Base-by-base conservation (phyloP, 176 grass and related monocot genomes). In the Triticum monococcum region DNA sequence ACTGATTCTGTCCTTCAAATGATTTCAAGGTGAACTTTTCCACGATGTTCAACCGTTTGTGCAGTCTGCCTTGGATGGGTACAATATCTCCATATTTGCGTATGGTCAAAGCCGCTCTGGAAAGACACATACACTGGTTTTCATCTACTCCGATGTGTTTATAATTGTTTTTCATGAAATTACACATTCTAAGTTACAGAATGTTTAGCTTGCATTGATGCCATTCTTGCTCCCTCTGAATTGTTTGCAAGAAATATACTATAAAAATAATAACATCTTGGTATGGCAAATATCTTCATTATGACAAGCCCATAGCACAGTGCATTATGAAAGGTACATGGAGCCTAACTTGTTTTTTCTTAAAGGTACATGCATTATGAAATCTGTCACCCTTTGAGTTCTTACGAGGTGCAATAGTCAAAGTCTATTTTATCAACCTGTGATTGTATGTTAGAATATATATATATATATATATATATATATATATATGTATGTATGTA, bases 51-150 rank as follows among this genome's bases (percentile, higher is more conserved):
- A 94, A 88, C 94, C 94, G 60, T 94, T 99, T 87, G 92, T 96
- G 85, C 97, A 94, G 68, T 99, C 97, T 52, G 92, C 90, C 30
- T 86, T 94, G 82, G 97, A 99, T 90, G 97, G 97, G 26, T 88
- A 94, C 83, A 99, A 94, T 77, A 85, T 96, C 80, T 91, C 90
- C 81, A 87, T 99, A 78, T 96, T 99, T 89, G 90, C 94, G 68
- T 99, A 96, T 86, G 97, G 97, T 76, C 97, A 93, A 88, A 99
- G 92, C 80, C n/a, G 62, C 80, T 96, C 97, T 85, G 97, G 97
- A 56, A 99, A 99, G 88, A 96, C 97, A 81, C 86, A 99, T 72
- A 99, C 92, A 75, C 91, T 99, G 94, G 97, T 98, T 87, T 12
- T 72, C 83, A 83, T 91, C 50, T 78, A 43, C 46, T 76, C 66